These are phyloP conservation scores for Thamnidium elegans DNA, from an alignment of 192 early-diverging fungal species.

Conservation along the genomic window DNA sequence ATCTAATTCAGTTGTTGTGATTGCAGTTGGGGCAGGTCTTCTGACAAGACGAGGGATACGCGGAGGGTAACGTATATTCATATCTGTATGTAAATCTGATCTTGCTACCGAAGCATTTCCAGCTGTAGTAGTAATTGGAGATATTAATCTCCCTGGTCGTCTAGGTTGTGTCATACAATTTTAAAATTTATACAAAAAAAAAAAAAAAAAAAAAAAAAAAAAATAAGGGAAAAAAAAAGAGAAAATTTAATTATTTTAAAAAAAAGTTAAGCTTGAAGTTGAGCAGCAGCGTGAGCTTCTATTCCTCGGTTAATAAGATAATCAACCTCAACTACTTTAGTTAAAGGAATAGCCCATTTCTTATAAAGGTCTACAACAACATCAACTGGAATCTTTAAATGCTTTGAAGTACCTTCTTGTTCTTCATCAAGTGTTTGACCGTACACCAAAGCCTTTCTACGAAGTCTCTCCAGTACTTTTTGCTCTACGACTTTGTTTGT, in stretches of 20 bases:
- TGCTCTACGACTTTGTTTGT: constrained; percentile 89
- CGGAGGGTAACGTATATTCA: too few relatives aligned
- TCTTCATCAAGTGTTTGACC: constrained; percentile 66
- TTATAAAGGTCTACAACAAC: constrained; percentile 91
- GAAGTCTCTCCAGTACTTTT: constrained; percentile 73
- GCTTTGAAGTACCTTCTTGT: constrained; percentile 24
- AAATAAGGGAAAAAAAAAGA: neutral
- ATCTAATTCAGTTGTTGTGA: neutral
- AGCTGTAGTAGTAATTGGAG: too few relatives aligned
- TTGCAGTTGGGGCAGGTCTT: too few relatives aligned
- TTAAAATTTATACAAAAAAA: too few relatives aligned
- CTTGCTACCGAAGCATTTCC: too few relatives aligned
- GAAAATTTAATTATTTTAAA: neutral
- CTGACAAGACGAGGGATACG: too few relatives aligned
- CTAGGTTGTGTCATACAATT: too few relatives aligned
- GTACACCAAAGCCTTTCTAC: constrained; percentile 89
- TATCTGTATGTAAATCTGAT: too few relatives aligned
- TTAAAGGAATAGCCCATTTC: constrained; percentile 93
- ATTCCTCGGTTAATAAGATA: constrained; percentile 72
- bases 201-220: neutral
- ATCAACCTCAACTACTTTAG: constrained; percentile 94
- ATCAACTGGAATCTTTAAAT: constrained; percentile 70
- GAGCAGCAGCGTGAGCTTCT: constrained; percentile 3
- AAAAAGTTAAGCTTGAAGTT: too few relatives aligned
- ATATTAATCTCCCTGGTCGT: too few relatives aligned